Evolutionary conservation across 2,329 filamentous ascomycete genomes (phyloP), one percentile per base, ranked within the genome.

Genomic region (Xylaria sp.): DNA sequence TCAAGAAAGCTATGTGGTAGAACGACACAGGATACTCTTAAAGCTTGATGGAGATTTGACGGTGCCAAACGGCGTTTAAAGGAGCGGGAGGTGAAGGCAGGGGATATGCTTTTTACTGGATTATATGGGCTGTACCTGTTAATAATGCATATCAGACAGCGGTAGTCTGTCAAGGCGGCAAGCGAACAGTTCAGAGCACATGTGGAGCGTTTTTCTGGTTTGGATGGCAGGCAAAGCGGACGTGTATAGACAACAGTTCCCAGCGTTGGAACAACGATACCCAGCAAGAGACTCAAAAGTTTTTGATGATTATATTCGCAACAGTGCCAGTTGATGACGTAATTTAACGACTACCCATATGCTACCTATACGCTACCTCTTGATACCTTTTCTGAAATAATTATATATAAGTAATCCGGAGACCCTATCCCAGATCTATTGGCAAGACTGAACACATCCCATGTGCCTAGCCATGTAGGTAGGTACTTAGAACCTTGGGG

Each of bases 211-310:
- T 45, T 45, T 37, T 47, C 14, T 50, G 51, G 51, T 54, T 51
- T 53, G 63, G 60, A 61, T 61, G 57, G 60, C 46, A 17, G 50
- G 57, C 38, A 45, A 46, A 55, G 60, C 49, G 60, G 47, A 52
- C 45, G 45, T 54, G 53, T 66, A 66, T 66, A 64, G 63, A 66
- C 53, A 60, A 31, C 17, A 45, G 60, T 49, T 55, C 37, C 45
- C 45, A 57, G 57, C 53, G 57, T 63, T 56, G 56, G 58, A 52
- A 52, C 43, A 58, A 49, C 63, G 63, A 66, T 66, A 66, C 63
- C 63, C 63, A 63, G 3, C 31, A 42, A 51, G 50, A 58, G 49
- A 63, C 47, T 40, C 42, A 57, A 65, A 63, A 61, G 37, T 50
- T 47, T 6, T 46, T 15, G 31, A 51, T 60, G 52, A 1, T 19